Percentiles rank a stretch among this genome's conserved stretches.
Conservation (phyloP, 2,329 filamentous ascomycete species). For the Mycosphaerella sp. region DNA sequence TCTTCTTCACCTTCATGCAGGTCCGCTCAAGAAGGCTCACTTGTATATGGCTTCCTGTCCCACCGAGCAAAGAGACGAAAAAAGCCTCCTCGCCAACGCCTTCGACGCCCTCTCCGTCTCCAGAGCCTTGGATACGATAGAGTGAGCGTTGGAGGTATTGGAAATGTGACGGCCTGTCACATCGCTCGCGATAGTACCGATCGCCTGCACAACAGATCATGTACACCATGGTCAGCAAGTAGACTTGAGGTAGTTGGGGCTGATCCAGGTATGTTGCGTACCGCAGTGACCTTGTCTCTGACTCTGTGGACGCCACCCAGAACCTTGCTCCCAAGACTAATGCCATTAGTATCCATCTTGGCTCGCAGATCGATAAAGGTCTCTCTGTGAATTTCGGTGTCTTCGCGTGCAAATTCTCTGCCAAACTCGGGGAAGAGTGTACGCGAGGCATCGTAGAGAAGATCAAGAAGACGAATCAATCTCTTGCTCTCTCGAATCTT, state of each 20-base stretch:
- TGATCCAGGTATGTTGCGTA: too few species aligned
- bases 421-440: constrained; percentile 78
- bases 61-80: constrained; percentile 27
- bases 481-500: constrained; percentile 72
- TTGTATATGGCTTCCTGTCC: constrained; percentile 24
- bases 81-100: constrained; percentile 30
- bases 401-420: constrained; percentile 69
- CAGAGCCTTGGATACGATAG: constrained; percentile 26
- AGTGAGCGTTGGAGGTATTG: constrained; percentile 20
- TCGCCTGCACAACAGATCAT: constrained; percentile 39
- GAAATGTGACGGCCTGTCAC: constrained; percentile 83
- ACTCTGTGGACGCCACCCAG: constrained; percentile 42
- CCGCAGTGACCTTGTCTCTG: constrained; percentile 72
- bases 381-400: constrained; percentile 71
- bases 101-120: constrained; percentile 26
- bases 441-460: constrained; percentile 76
- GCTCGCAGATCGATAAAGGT: constrained; percentile 48
- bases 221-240: too few species aligned
- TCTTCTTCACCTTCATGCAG: not conserved
- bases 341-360: constrained; percentile 35
- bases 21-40: not conserved
- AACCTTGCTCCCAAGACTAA: constrained; percentile 50
- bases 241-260: too few species aligned
- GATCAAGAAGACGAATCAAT: constrained; percentile 62
- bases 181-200: constrained; percentile 76